These are phyloP conservation scores for Lentinula sp. DNA, from an alignment of 768 basidiomycete genomes.

Conservation along the genomic window DNA sequence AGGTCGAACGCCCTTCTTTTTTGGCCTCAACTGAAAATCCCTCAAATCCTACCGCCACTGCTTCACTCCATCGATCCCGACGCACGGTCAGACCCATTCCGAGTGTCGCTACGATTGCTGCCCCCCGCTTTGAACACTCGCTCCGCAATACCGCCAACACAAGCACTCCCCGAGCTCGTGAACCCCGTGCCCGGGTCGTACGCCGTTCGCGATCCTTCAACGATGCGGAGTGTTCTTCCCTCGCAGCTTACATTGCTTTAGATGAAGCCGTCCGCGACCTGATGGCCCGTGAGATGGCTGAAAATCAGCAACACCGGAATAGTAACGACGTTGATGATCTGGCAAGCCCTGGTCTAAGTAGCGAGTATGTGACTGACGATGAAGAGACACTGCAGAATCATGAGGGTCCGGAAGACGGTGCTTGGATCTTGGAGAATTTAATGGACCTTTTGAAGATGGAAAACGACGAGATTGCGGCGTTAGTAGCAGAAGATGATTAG, in stretches of 20 bases:
- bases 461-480: background rate
- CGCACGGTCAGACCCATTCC: background rate
- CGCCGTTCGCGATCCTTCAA: conserved; percentile 1
- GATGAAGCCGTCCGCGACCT: background rate
- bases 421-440: background rate
- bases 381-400: background rate
- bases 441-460: background rate
- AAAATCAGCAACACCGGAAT: background rate
- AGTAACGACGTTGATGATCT: background rate
- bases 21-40: too few relatives aligned
- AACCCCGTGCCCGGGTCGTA: background rate
- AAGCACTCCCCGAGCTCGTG: background rate
- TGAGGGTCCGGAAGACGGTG: background rate
- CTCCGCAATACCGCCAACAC: background rate
- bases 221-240: background rate
- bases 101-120: background rate
- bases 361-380: background rate
- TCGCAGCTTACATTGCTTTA: background rate
- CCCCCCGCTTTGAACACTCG: background rate
- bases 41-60: background rate
- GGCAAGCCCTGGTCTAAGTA: background rate
- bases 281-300: background rate
- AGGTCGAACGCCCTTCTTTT: too few relatives aligned
- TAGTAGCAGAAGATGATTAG: background rate
- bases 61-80: background rate